Evolutionary conservation across 2,329 filamentous ascomycete genomes (phyloP), one percentile per base, ranked within the genome.

Genomic region (Hypoxylon sp.): DNA sequence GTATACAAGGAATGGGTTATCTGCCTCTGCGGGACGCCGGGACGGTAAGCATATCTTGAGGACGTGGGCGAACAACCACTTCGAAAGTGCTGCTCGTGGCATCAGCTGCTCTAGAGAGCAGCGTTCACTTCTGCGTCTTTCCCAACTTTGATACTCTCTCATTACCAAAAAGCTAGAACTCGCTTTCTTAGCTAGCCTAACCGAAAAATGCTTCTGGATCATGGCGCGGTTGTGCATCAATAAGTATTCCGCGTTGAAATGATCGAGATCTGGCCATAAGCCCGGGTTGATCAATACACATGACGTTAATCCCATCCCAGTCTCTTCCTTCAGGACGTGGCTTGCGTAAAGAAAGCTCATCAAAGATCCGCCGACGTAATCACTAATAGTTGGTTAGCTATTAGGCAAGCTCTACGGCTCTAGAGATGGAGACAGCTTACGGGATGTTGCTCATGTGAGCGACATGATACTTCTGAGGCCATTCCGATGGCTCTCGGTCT

Each of bases 391-490:
- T 44, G 2, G 31, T 66, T 40, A 68, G 13, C 33, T 37, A 13
- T 13, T 33, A 37, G 33, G 59, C 42, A 13, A 17, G 1, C 3
- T n/a, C 17, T n/a, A 10, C 30, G 40, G 14, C 40, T 20, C 11
- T 17, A 54, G 33, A 37, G 13, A 31, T 13, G 40, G 46, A 25
- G 33, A 48, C 35, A 40, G 75, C 73, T 61, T 70, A 77, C 72
- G 77, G 76, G 17, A 78, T 71, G 37, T 79, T 78, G 72, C 75
- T 79, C 74, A 77, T 70, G 40, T 78, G 74, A 7, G 79, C 74
- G 6, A 73, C 55, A 50, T 78, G 76, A 56, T 76, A 79, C 13
- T 49, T 61, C 8, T 61, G 58, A 2, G 76, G 77, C 68, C 76
- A 79, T 1, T 31, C 60, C 13, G 14, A 70, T 50, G n/a, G 49